These are phyloP conservation scores for Euphorbia peplus DNA, from an alignment of 345 rosid genomes.

Conservation along the genomic window DNA sequence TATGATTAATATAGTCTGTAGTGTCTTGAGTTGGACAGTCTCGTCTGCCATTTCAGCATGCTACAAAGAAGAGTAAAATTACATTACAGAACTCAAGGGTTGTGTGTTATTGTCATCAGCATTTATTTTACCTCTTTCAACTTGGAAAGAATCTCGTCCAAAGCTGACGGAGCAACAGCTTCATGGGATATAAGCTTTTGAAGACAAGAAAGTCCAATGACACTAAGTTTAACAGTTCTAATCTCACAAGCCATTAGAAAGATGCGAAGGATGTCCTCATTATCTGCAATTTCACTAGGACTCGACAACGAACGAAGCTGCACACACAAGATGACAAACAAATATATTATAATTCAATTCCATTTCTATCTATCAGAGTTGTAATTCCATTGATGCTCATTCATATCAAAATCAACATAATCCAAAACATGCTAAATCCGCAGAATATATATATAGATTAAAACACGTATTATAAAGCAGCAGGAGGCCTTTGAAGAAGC, in stretches of 20 bases:
- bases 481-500: background rate
- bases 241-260: conserved; percentile 94
- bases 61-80: conserved; percentile 45
- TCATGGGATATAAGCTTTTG: conserved; percentile 97
- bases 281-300: conserved; percentile 78
- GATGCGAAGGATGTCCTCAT: conserved; percentile 79
- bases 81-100: background rate
- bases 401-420: too few species aligned
- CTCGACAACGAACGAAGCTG: conserved; percentile 85
- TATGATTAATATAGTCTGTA: conserved; percentile 88
- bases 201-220: conserved; percentile 88
- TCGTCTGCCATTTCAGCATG: conserved; percentile 96
- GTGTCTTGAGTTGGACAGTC: conserved; percentile 85
- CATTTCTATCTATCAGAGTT: too few species aligned
- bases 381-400: too few species aligned
- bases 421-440: too few species aligned
- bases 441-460: background rate
- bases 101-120: too few species aligned
- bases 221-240: conserved; percentile 77
- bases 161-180: conserved; percentile 81
- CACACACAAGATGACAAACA: conserved; percentile 12
- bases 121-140: conserved; percentile 91
- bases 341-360: conserved; percentile 2
- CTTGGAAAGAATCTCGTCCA: conserved; percentile 72
- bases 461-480: too few species aligned